Conservation (phyloP, 1,139 yeast genomes). For the Geotrichum cucujoidarum region DNA sequence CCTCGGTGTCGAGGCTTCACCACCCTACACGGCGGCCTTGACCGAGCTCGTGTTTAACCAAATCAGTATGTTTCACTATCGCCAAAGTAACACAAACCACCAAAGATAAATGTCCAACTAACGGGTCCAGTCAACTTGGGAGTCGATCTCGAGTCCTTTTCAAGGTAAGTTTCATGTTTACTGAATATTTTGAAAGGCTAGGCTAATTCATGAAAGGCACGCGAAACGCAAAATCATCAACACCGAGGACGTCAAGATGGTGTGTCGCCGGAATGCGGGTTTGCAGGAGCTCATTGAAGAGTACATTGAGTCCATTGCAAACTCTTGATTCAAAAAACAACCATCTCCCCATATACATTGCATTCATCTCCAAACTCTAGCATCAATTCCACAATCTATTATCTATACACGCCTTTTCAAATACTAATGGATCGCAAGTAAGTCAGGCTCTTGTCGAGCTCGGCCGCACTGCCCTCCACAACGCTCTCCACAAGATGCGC, state of each 20-base stretch:
- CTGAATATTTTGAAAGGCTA: not conserved
- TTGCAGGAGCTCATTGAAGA: conserved; percentile 29
- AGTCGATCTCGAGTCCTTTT: conserved; percentile 30
- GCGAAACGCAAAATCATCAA: conserved; percentile 31
- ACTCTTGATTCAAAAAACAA: not conserved
- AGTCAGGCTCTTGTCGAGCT: conserved; percentile 17
- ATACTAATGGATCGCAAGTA: conserved; percentile 10
- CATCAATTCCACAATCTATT: no score
- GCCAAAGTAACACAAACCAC: no score
- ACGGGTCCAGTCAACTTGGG: conserved; percentile 29
- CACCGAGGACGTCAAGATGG: conserved; percentile 32
- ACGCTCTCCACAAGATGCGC: conserved; percentile 25
- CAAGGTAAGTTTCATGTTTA: conserved; percentile 23
- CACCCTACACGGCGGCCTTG: conserved; percentile 32
- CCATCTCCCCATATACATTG: no score
- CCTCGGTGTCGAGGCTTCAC: conserved; percentile 29
- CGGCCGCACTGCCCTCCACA: conserved; percentile 23
- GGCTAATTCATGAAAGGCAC: conserved; percentile 29
- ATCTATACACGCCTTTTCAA: not conserved
- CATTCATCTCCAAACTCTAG: no score
- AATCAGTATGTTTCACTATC: conserved; percentile 24
- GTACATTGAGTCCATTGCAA: conserved; percentile 18
- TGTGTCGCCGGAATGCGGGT: conserved; percentile 33
- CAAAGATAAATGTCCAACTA: no score
- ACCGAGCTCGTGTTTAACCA: conserved; percentile 34